Percentiles rank a stretch among this genome's conserved stretches.
These are phyloP conservation scores for Hypericum androsaemum DNA, from an alignment of 345 rosid genomes.

Conservation along the genomic window DNA sequence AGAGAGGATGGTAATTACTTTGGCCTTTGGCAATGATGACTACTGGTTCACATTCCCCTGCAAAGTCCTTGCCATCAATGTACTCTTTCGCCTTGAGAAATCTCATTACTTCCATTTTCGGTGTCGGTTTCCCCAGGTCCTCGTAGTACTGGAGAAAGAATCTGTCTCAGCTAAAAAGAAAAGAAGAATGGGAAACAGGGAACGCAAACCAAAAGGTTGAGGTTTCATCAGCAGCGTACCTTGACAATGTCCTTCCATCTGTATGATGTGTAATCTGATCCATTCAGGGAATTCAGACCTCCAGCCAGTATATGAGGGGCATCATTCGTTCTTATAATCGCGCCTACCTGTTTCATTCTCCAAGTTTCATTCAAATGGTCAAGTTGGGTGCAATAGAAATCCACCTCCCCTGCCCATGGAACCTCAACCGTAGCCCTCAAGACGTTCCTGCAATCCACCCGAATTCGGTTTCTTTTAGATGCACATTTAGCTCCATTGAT, in stretches of 20 bases:
- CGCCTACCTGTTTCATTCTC: constrained; percentile 80
- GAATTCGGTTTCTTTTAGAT: not conserved
- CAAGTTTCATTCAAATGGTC: constrained; percentile 90
- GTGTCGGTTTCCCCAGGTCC: constrained; percentile 83
- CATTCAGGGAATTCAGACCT: constrained; percentile 65
- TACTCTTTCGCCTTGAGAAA: constrained; percentile 56
- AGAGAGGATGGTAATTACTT: constrained; percentile 29
- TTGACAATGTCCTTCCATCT: constrained; percentile 83
- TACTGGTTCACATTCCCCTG: constrained; percentile 91
- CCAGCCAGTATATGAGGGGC: constrained; percentile 72
- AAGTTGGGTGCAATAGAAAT: constrained; percentile 76
- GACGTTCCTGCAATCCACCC: constrained; percentile 52
- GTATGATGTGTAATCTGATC: constrained; percentile 65
- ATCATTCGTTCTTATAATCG: constrained; percentile 47
- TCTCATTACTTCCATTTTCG: constrained; percentile 59
- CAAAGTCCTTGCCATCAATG: constrained; percentile 56
- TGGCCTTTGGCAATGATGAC: constrained; percentile 94
- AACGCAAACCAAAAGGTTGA: too few relatives aligned
- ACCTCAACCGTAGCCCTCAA: constrained; percentile 69
- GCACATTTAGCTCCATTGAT: not conserved
- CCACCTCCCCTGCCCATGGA: constrained; percentile 84
- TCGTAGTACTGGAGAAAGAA: constrained; percentile 50
- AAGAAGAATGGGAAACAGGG: not conserved
- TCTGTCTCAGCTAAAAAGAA: not conserved
- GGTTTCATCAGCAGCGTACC: constrained; percentile 24